Evolutionary conservation across 768 basidiomycete genomes (phyloP).

Genomic region (Leucocoprinus birnbaumii): DNA sequence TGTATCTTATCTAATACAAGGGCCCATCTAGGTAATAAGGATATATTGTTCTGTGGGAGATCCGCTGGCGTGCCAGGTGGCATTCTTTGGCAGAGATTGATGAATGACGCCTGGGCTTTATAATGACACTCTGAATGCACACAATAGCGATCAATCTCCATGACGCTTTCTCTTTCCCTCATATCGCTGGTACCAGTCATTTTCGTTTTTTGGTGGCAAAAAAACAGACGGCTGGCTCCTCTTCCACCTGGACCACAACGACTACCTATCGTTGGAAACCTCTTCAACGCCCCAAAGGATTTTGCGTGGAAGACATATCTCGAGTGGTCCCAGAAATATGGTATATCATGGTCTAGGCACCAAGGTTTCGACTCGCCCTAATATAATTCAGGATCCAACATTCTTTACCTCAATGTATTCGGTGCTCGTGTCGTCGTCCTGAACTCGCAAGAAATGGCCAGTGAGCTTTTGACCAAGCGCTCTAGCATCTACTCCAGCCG

Average conservation of each 20-base stretch:
- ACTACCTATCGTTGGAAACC: conserved; percentile 34
- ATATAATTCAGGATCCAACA: not conserved
- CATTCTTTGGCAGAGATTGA: too few species aligned
- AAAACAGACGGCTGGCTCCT: conserved; percentile 2
- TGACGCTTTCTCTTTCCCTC: not conserved
- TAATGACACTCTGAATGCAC: too few species aligned
- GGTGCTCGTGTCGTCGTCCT: conserved; percentile 13
- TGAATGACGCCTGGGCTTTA: too few species aligned
- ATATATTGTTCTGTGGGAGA: too few species aligned
- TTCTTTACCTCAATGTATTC: conserved; percentile 9
- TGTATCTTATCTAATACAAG: too few species aligned
- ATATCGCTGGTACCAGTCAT: not conserved
- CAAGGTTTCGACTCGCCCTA: not conserved
- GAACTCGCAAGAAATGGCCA: conserved; percentile 3
- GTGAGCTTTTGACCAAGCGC: conserved; percentile 12
- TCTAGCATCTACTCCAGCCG: conserved; percentile 13
- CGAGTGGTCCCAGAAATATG: conserved; percentile 33
- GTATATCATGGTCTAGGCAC: conserved; percentile 16
- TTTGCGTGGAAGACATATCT: conserved; percentile 33
- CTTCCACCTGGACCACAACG: conserved; percentile 37
- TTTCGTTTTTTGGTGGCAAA: not conserved
- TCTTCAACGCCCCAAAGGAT: conserved; percentile 24
- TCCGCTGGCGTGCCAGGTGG: too few species aligned
- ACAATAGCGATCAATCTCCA: not conserved
- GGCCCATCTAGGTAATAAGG: too few species aligned